A percentile compares a stretch with the other conserved stretches of the same genome.
phyloP scores from a whole-genome alignment of 177 flowering plant genomes.

The Telopea speciosissima region DNA sequence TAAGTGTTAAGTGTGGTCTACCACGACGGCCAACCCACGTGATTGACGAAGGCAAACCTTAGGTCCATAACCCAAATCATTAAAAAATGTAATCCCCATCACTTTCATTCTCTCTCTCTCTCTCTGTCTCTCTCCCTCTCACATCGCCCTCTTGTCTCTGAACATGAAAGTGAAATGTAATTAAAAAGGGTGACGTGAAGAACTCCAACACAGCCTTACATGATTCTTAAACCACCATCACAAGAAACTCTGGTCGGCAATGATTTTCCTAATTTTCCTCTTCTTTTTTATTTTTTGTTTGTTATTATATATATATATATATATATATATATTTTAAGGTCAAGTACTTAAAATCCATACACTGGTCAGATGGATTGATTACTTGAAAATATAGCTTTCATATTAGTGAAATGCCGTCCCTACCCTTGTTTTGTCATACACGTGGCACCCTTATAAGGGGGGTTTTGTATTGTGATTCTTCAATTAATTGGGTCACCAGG shows the following conservation, averaged over 20 bases:
- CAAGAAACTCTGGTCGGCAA: constrained; percentile 68
- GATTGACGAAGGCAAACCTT: constrained; percentile 32
- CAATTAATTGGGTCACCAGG: neutral
- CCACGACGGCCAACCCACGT: constrained; percentile 45
- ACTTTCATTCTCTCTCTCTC: constrained; percentile 7
- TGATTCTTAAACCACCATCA: constrained; percentile 39
- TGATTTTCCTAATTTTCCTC: constrained; percentile 9
- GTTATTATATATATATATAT: no score
- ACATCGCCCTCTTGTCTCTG: constrained; percentile 7
- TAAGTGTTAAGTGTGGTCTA: constrained; percentile 22
- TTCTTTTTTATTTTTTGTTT: no score
- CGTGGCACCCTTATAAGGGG: neutral
- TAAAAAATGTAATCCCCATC: no score
- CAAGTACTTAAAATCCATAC: neutral
- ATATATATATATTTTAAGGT: neutral
- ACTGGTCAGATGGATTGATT: neutral
- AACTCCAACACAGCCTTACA: constrained; percentile 44
- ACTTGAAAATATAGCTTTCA: neutral
- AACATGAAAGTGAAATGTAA: constrained; percentile 26
- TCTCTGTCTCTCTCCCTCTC: constrained; percentile 10
- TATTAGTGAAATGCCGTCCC: neutral
- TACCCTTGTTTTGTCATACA: neutral
- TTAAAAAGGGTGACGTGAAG: constrained; percentile 55
- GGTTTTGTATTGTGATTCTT: neutral
- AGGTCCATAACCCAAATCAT: constrained; percentile 28